A percentile compares a stretch with the other conserved stretches of the same genome.
Conservation (phyloP, 192 early-diverging fungal species). For the Backusella macrospora region DNA sequence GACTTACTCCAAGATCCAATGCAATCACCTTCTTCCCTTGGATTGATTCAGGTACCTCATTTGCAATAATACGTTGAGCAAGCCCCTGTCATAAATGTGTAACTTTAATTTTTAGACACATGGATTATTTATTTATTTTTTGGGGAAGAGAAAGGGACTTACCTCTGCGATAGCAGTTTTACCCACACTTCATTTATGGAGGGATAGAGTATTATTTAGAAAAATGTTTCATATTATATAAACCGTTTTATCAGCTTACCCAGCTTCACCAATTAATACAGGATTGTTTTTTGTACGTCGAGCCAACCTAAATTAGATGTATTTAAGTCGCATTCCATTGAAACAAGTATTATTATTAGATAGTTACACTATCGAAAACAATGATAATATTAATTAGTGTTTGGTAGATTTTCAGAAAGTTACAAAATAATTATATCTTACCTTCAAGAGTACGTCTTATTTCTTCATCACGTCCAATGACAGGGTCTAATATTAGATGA, state of each 20-base stretch:
- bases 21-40: slow-evolving; percentile 74
- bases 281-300: slow-evolving; percentile 83
- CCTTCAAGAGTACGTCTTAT: slow-evolving; percentile 79
- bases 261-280: slow-evolving; percentile 78
- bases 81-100: slow-evolving; percentile 47
- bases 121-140: background rate
- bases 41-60: slow-evolving; percentile 78
- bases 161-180: slow-evolving; percentile 81
- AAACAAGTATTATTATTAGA: background rate
- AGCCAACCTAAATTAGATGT: slow-evolving; percentile 43
- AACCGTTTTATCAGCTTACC: slow-evolving; percentile 32
- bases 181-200: slow-evolving; percentile 48
- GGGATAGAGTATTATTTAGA: background rate
- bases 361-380: background rate
- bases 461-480: slow-evolving; percentile 78
- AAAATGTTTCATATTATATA: background rate
- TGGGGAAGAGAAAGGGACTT: background rate
- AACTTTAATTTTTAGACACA: slow-evolving; percentile 12
- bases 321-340: background rate
- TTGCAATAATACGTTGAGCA: slow-evolving; percentile 76
- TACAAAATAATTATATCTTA: slow-evolving; percentile 28
- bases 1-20: slow-evolving; percentile 65
- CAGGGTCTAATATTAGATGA: slow-evolving; percentile 55
- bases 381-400: background rate
- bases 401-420: background rate